Evolutionary conservation across 2,329 filamentous ascomycete genomes (phyloP), one percentile per base, ranked within the genome.

Genomic region (Microsporum canis): DNA sequence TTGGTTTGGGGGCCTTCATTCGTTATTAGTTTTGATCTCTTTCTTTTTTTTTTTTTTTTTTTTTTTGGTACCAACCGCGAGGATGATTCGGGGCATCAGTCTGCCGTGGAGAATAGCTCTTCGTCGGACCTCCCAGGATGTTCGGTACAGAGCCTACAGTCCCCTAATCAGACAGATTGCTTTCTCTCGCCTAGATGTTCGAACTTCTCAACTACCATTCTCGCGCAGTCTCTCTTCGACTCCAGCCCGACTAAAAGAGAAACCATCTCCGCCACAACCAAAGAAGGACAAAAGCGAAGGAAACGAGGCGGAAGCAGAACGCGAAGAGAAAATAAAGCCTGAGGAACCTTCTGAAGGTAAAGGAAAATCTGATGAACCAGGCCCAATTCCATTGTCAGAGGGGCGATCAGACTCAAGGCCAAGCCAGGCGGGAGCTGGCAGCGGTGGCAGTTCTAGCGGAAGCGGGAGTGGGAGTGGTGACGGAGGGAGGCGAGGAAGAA

Each of bases 21-120:
- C 10, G 45, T 43, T 61, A 39, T 10, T 34, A 17, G 17, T 49
- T 23, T 57, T 5, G 56, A 5, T 51, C 17, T 47, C 45, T 6
- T 49, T 55, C 43, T 31, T 33, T 36, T 53, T 60, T 43, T 39
- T 57, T 33, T 36, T 53, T 60, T 43, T 39, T 57, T 17, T 57
- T 31, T 29, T 58, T 38, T 29, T 17, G 5, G 23, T 12, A 23
- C 23, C 27, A 12, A 23, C 23, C 29, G n/a, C 23, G 59, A 34
- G 56, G 73, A 87, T 87, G 84, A 78, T 84, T 72, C 83, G 84
- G 77, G 80, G 82, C 69, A 82, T 84, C 74, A 82, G 80, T 66
- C 74, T 86, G 70, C 82, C 83, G 75, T 87, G 84, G 84, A 82
- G 84, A 77, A 76, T 78, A 73, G 83, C 82, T 68, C 77, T 83